These are phyloP conservation scores for Aspergillus sp. DNA, from an alignment of 2,329 filamentous ascomycete genomes.

Conservation along the genomic window DNA sequence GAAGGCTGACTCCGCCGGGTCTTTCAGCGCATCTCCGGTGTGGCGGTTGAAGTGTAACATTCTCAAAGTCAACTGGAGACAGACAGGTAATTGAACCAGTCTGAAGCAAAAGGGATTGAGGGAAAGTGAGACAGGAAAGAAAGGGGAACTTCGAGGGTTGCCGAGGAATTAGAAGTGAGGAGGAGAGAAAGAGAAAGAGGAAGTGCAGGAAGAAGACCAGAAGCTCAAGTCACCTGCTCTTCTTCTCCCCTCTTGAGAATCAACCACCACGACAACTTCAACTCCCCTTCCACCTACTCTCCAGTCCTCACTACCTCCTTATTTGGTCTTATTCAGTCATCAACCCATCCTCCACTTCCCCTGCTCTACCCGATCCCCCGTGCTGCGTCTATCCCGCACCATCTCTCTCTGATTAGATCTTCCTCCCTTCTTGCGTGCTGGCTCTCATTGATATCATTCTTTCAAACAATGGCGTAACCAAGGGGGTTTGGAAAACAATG, in stretches of 20 bases:
- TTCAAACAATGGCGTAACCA: constrained; percentile 25
- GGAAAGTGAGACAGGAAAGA: neutral
- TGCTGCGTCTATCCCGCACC: neutral
- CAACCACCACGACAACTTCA: neutral
- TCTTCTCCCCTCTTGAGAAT: neutral
- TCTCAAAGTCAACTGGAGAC: neutral
- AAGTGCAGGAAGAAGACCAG: too few relatives aligned
- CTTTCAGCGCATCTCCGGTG: neutral
- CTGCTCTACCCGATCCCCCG: constrained; percentile 6
- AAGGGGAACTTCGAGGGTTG: neutral
- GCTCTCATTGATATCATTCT: constrained; percentile 19
- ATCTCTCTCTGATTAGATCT: neutral
- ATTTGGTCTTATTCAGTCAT: neutral
- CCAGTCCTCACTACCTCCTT: neutral
- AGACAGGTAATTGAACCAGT: neutral
- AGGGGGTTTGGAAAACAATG: constrained; percentile 18
- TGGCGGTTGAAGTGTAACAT: constrained; percentile 1
- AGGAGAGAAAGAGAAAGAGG: neutral
- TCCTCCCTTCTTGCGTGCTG: constrained; percentile 13
- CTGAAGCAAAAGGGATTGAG: neutral
- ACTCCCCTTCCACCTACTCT: neutral
- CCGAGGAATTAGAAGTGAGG: neutral
- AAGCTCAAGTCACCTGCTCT: constrained; percentile 8
- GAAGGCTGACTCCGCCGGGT: neutral
- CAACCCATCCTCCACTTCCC: constrained; percentile 1